Conservation (phyloP, 2,329 filamentous ascomycete genomes). For the Pseudogymnoascus sp. region DNA sequence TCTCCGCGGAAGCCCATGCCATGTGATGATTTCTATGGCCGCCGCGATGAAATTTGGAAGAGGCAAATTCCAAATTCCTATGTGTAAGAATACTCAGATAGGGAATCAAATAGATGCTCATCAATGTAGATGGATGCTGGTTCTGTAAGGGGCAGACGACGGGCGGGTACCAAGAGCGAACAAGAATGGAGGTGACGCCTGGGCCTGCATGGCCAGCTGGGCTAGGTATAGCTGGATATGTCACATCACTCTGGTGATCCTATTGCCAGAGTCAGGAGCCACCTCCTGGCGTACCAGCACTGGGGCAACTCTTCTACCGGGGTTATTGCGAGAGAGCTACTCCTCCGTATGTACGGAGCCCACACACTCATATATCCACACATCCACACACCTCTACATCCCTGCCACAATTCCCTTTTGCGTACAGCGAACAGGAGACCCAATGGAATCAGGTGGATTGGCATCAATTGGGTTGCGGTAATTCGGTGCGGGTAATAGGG, state of each 20-base stretch:
- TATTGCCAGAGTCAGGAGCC: background rate
- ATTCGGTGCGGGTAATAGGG: background rate
- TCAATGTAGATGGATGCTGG: background rate
- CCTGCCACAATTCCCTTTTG: background rate
- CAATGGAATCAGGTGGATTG: background rate
- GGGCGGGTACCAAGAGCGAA: background rate
- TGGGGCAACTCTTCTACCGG: background rate
- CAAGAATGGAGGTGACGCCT: background rate
- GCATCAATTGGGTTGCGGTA: background rate
- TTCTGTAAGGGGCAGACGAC: background rate
- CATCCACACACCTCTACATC: background rate
- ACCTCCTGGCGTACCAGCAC: background rate
- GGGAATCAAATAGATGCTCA: conserved; percentile 5
- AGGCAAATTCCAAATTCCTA: background rate
- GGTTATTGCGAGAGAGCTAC: background rate
- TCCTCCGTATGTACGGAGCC: background rate
- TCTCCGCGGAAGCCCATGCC: background rate
- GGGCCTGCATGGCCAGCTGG: conserved; percentile 3
- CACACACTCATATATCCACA: background rate
- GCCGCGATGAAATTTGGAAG: background rate
- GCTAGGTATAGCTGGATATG: conserved; percentile 6
- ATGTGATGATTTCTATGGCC: background rate
- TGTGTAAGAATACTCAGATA: background rate
- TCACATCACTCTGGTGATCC: background rate
- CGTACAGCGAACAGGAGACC: background rate